phyloP scores from a whole-genome alignment of 805 yeast species.

The Cyberlindnera samutprakarnensis region DNA sequence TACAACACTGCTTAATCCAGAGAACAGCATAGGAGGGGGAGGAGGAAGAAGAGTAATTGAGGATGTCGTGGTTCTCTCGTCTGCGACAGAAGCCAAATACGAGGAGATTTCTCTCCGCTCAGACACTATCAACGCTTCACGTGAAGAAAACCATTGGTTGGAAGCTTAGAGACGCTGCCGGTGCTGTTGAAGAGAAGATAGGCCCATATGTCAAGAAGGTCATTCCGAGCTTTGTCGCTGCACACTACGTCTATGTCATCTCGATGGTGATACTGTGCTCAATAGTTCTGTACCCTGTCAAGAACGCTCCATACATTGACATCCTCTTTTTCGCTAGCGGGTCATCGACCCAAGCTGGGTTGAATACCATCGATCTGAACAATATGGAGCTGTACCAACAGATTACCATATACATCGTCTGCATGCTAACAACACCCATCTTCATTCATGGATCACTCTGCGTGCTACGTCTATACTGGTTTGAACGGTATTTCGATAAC shows the following conservation, averaged over 20 bases:
- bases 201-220: slow-evolving; percentile 31
- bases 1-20: no score
- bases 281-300: slow-evolving; percentile 68
- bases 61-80: slow-evolving; percentile 1
- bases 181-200: slow-evolving; percentile 20
- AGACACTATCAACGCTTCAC: slow-evolving; percentile 5
- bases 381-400: slow-evolving; percentile 70
- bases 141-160: slow-evolving; percentile 32
- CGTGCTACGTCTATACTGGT: slow-evolving; percentile 79
- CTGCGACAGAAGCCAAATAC: background rate
- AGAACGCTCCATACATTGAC: slow-evolving; percentile 64
- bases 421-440: slow-evolving; percentile 77
- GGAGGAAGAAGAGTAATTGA: no score
- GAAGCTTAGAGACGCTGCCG: slow-evolving; percentile 30
- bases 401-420: slow-evolving; percentile 52
- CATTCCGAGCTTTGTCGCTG: slow-evolving; percentile 42
- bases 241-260: slow-evolving; percentile 68
- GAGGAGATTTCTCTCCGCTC: background rate
- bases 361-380: slow-evolving; percentile 72
- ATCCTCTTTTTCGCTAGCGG: slow-evolving; percentile 71
- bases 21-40: no score
- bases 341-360: slow-evolving; percentile 85
- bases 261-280: slow-evolving; percentile 58
- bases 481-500: slow-evolving; percentile 77
- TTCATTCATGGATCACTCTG: slow-evolving; percentile 76